Base-by-base conservation (phyloP, 441 rosid species). In the Populus hybrid region DNA sequence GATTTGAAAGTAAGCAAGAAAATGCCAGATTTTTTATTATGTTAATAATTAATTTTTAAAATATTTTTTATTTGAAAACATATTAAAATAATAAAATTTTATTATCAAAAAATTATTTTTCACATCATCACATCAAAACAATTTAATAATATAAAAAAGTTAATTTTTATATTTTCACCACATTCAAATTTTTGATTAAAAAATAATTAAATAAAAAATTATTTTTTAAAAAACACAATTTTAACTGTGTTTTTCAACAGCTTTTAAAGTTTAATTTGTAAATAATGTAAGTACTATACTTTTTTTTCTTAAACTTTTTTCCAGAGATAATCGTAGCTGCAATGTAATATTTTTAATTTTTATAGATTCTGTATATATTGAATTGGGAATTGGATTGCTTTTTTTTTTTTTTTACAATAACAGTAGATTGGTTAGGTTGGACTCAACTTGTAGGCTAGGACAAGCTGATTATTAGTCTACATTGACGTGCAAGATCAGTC, bases 111-210 rank as follows among this genome's bases (percentile, higher is more conserved):
- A 34, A 1, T 34, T 6, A 6, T 34, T 6, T 34, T 32, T 34
- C 6, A 32, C 0, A 32, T 32, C 1, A 34, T 0, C 0, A 34
- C 0, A 1, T 34, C 36, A 34, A 34, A 6, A 34, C 0, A 1
- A 34, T 34, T 1, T 0, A 34, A 34, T 34, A 34, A 34, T 1
- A 34, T 34, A 34, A 1, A 32, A 32, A 34, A 34, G 6, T 5
- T 34, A 5, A 5, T 34, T 34, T 34, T 34, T 0, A 34, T 1
- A 34, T 34, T 34, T 34, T 0, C 1, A 34, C 0, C 1, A 0
- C 35, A 32, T 5, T 34, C 7, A 34, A 32, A 5, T 5, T 34
- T 34, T 34, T 34, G 1, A 34, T 32, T 34, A 32, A 32, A 32
- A 30, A 30, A 30, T 30, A 30, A 30, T 30, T 30, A 30, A 30